Conservation (phyloP, 2,329 filamentous ascomycete genomes). For the Xylariaceae sp. region DNA sequence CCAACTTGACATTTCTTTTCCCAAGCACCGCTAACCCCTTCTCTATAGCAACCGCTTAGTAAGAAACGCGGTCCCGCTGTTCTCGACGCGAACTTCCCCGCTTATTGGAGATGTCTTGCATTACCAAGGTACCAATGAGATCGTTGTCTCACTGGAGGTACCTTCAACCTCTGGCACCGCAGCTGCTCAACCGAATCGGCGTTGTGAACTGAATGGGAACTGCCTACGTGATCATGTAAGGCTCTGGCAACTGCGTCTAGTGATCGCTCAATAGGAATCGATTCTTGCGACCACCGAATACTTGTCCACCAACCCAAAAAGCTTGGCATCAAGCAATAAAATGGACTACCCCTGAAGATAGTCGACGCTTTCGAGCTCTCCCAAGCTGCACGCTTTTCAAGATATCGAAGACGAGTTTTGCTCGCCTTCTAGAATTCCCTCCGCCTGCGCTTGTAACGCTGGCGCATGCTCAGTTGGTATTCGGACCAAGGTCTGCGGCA, state of each 20-base stretch:
- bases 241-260: not conserved
- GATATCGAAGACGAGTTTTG: slow-evolving; percentile 31
- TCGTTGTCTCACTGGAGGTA: not conserved
- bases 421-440: slow-evolving; percentile 52
- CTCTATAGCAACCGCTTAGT: slow-evolving; percentile 19
- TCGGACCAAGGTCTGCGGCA: slow-evolving; percentile 81
- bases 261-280: not conserved
- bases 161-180: not conserved
- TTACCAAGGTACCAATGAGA: not conserved
- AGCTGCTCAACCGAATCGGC: not conserved
- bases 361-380: slow-evolving; percentile 4
- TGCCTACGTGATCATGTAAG: not conserved
- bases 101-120: slow-evolving; percentile 6
- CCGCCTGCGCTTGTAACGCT: slow-evolving; percentile 62
- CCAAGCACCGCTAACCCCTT: not conserved
- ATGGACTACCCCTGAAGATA: not conserved
- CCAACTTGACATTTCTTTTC: slow-evolving; percentile 10
- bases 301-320: not conserved
- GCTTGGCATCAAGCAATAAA: not conserved
- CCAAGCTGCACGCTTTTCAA: slow-evolving; percentile 5
- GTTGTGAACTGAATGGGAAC: not conserved
- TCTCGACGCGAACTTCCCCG: slow-evolving; percentile 19
- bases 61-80: slow-evolving; percentile 19
- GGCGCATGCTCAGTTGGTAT: slow-evolving; percentile 81
- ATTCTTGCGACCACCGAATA: not conserved